Conservation (phyloP, 768 basidiomycete species). For the Podaxis rugospora region DNA sequence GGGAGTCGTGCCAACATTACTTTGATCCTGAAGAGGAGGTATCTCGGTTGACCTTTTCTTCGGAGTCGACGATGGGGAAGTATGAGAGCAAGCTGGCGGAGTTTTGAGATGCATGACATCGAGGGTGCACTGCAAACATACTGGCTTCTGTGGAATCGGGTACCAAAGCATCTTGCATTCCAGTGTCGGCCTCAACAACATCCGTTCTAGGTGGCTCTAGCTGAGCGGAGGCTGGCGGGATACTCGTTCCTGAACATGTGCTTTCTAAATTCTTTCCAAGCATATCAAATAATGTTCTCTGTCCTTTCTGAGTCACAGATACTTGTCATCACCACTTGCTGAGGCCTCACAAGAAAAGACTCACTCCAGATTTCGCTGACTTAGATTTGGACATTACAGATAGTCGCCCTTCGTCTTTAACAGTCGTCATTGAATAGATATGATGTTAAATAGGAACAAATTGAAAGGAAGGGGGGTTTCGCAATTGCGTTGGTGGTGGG, state of each 20-base stretch:
- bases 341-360: not conserved
- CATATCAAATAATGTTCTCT: constrained; percentile 39
- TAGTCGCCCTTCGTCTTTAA: not conserved
- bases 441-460: not conserved
- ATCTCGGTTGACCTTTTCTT: not conserved
- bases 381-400: not conserved
- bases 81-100: not conserved
- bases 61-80: not conserved
- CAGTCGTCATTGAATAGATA: not conserved
- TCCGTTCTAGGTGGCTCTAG: not conserved
- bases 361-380: constrained; percentile 4
- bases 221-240: not conserved
- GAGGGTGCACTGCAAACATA: not conserved
- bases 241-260: not conserved
- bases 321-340: not conserved
- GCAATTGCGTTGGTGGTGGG: not conserved
- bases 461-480: not conserved
- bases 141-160: not conserved
- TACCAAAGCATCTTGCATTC: not conserved
- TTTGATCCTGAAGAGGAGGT: not conserved
- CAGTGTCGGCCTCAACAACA: not conserved
- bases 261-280: constrained; percentile 22
- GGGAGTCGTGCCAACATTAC: not conserved
- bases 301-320: constrained; percentile 19
- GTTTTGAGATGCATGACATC: not conserved